Evolutionary conservation across 1,284 basidiomycete species (phyloP), one percentile per base, ranked within the genome.

Genomic region (Ceraceosorus guamensis): DNA sequence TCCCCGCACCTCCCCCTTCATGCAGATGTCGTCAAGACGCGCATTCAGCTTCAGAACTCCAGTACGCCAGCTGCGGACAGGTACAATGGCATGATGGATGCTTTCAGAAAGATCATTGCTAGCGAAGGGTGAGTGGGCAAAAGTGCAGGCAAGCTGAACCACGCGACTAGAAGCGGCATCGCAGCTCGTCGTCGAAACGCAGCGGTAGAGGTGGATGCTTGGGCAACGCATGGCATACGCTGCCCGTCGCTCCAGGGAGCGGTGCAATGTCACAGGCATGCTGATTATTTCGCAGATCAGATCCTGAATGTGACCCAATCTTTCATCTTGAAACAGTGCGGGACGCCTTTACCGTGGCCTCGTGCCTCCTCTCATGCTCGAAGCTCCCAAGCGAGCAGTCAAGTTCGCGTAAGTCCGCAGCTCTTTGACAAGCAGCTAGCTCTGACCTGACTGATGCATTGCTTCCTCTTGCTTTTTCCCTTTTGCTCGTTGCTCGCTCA

Each of bases 381-480:
- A 99, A 79, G 95, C 95, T 24, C 95, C 93, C 4, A 99, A 99
- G 80, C 85, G 93, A 79, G 93, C 93, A 16, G 87, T 92, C 60
- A 99, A 99, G 82, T 99, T 79, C 58, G 91, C 80, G 24, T 24
- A 24, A 24, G 24, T 24, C 24, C 24, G 24, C 24, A 24, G 24
- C 24, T 24, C 24, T 24, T 24, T 24, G 24, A 24, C 3, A 24
- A 1, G 24, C 24, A 24, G 24, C 24, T 24, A 24, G 24, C 24
- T 24, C 24, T 24, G 24, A 24, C 3, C 24, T 24, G 24, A 24
- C 24, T 24, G 24, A 24, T 24, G 24, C 24, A 24, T 24, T 1
- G 2, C 24, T 24, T 24, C 24, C 24, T 24, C 2, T 24, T 24
- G 24, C 24, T 2, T 24, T 24, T 3, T 24, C 24, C 24, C 24